Conservation (phyloP, 352 stramenopile genomes). For the Blastocystis sp. region DNA sequence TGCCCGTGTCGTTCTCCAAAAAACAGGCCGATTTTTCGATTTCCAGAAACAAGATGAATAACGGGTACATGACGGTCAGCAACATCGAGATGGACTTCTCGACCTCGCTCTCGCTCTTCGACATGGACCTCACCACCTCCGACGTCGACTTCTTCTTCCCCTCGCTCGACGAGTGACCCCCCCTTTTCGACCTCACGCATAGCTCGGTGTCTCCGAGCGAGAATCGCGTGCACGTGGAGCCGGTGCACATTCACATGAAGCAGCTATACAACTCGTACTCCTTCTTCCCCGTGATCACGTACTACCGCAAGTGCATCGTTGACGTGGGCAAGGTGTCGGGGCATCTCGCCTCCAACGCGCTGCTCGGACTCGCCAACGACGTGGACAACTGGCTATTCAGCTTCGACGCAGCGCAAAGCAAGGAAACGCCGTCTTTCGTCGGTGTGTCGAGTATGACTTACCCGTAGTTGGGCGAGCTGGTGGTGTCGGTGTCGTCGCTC, state of each 20-base stretch:
- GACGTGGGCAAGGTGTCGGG: conserved; percentile 38
- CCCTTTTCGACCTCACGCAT: not conserved
- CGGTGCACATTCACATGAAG: conserved; percentile 50
- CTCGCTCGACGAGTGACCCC: not conserved
- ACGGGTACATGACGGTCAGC: not conserved
- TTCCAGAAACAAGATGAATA: not conserved
- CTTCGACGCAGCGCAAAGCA: conserved; percentile 9
- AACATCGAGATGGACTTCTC: conserved; percentile 31
- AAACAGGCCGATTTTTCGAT: not conserved
- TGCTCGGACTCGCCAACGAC: not conserved
- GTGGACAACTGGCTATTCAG: conserved; percentile 66
- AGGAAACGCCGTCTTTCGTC: conserved; percentile 4
- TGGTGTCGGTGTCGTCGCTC: conserved; percentile 5
- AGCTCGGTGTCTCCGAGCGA: not conserved
- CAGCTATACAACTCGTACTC: conserved; percentile 60
- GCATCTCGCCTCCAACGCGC: not conserved
- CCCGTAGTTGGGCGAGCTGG: conserved; percentile 20
- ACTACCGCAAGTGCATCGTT: conserved; percentile 46
- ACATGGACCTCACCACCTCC: conserved; percentile 50
- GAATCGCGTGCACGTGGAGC: conserved; percentile 13
- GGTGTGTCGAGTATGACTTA: not conserved
- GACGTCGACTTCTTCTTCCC: conserved; percentile 14
- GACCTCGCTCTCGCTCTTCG: conserved; percentile 32
- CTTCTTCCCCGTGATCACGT: conserved; percentile 58
- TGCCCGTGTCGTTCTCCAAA: not conserved